phyloP scores from a whole-genome alignment of 2,329 filamentous ascomycete genomes.

The Fusarium sp. region DNA sequence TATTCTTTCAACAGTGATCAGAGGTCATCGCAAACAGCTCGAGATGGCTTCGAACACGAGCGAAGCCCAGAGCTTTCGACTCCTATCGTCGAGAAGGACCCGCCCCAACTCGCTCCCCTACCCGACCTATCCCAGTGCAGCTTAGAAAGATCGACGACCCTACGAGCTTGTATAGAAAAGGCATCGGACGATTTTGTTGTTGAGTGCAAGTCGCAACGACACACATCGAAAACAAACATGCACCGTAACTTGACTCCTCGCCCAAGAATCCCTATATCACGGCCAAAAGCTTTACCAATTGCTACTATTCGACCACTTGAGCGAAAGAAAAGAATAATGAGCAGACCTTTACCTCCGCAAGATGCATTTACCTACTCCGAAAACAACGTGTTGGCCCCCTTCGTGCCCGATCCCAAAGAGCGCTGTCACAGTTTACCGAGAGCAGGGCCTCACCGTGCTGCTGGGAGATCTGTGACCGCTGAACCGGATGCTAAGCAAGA shows the following conservation, averaged over 20 bases:
- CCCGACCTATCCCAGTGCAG: conserved; percentile 42
- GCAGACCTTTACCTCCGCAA: neutral
- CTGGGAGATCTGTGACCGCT: conserved; percentile 13
- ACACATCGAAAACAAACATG: neutral
- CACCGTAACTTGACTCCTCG: neutral
- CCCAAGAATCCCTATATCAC: neutral
- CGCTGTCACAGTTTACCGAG: neutral
- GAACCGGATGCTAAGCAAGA: neutral
- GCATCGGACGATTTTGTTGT: conserved; percentile 47
- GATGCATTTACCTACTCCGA: neutral
- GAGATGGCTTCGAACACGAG: neutral
- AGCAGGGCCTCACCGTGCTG: conserved; percentile 19
- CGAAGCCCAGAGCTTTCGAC: neutral
- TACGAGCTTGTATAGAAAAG: conserved; percentile 48
- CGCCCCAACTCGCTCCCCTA: conserved; percentile 49
- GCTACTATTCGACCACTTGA: conserved; percentile 23
- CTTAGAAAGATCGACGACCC: conserved; percentile 46
- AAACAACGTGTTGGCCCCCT: neutral
- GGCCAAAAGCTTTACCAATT: conserved; percentile 1
- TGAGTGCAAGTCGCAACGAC: conserved; percentile 41
- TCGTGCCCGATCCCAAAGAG: neutral
- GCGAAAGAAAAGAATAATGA: conserved; percentile 19
- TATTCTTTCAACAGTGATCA: neutral
- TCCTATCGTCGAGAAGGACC: conserved; percentile 8
- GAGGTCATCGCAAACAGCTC: neutral